phyloP scores from a whole-genome alignment of 805 yeast genomes.

The Barnettozyma siamensis region DNA sequence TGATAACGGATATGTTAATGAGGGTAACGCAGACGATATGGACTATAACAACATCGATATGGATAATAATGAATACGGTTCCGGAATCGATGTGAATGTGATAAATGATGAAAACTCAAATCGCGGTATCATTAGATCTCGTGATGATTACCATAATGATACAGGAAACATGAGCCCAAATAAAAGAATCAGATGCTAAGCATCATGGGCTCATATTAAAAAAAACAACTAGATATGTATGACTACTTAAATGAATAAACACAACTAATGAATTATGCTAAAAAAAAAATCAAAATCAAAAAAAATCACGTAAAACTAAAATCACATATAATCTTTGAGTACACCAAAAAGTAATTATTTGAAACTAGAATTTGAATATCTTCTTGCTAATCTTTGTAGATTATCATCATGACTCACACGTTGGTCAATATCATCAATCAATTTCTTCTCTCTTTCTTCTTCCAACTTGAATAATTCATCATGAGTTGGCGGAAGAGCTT shows the following conservation, averaged over 20 bases:
- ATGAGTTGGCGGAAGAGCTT: slow-evolving; percentile 77
- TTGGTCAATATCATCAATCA: slow-evolving; percentile 32
- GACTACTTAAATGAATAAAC: neutral
- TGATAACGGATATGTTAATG: slow-evolving; percentile 12
- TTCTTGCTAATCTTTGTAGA: slow-evolving; percentile 24
- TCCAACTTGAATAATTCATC: slow-evolving; percentile 48
- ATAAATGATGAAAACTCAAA: slow-evolving; percentile 9
- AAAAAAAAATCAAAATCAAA: neutral
- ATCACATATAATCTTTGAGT: neutral
- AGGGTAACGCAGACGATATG: slow-evolving; percentile 20
- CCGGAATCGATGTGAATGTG: slow-evolving; percentile 7
- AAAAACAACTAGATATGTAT: neutral
- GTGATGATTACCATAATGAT: slow-evolving; percentile 11
- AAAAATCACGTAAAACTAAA: neutral
- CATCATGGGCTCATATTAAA: neutral
- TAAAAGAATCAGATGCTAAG: slow-evolving; percentile 4
- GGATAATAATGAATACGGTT: slow-evolving; percentile 8
- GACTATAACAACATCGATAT: slow-evolving; percentile 3
- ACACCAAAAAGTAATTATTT: neutral
- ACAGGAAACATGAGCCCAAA: neutral
- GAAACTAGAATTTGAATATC: slow-evolving; percentile 13
- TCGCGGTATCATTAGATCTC: slow-evolving; percentile 14
- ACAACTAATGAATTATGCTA: neutral
- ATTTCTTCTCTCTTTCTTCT: slow-evolving; percentile 38
- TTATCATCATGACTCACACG: slow-evolving; percentile 17